Evolutionary conservation across 805 yeast genomes (phyloP), one percentile per base, ranked within the genome.

Genomic region (Sugiyamaella marilandica): DNA sequence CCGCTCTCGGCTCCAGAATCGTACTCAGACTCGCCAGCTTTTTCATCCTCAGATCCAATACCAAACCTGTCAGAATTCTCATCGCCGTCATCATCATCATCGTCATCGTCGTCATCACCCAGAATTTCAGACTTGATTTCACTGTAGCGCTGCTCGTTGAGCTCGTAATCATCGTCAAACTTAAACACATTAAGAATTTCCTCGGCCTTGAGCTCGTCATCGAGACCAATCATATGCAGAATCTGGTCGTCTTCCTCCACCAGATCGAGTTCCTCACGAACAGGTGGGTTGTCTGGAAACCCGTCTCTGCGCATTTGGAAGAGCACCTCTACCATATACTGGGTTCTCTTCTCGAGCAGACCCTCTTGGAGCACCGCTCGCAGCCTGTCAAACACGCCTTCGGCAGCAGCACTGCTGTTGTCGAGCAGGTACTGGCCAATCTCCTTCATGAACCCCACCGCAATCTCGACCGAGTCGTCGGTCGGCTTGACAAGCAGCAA

Each of bases 161-260:
- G 68, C 11, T 75, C 79, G 62, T 72, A 85, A 2, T 80, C 64
- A 7, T 69, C 69, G 56, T 84, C 88, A 59, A 64, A 74, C 21
- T 66, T 63, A 61, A 83, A 85, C 2, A 70, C 70, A 59, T 83
- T 79, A 41, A 85, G 62, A 2, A 67, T 59, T 47, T 76, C 79
- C 24, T 74, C 72, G 1, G 77, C 72, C 39, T 75, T 70, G 16
- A 81, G 63, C 33, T 71, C 68, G 47, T 78, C 86, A 49, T 80
- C 82, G 31, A 86, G 66, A 21, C 75, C 77, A 3, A 85, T 60
- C 47, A 74, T 67, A 62, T 85, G 90, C 0, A 81, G 74, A 5
- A 75, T 68, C 52, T 74, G 76, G 54, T 84, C 90, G 0, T 81
- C 84, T 16, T 80, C 84, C 31, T 81, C 85, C 0, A 84, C 84